Evolutionary conservation across 176 grass and related monocot species (phyloP).

Genomic region (Rhynchospora pubera): DNA sequence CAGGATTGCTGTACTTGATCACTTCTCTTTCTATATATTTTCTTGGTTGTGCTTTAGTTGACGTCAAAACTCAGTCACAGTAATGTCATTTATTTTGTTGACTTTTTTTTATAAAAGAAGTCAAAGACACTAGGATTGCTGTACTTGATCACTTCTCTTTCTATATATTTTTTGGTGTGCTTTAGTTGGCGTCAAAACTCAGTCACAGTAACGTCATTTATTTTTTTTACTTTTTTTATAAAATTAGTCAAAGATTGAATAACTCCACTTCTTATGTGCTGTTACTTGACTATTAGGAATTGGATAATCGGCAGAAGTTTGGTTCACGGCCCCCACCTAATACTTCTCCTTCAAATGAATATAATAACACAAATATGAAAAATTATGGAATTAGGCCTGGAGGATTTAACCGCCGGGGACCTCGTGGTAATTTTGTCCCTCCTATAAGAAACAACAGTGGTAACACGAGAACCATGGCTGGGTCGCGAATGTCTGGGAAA

Average conservation of each 20-base stretch:
- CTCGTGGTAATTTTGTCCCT: conserved; percentile 86
- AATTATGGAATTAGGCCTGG: conserved; percentile 66
- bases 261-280: conserved; percentile 1
- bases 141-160: not conserved
- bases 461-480: conserved; percentile 34
- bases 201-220: not conserved
- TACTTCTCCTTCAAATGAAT: conserved; percentile 52
- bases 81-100: no score
- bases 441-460: conserved; percentile 82
- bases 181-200: not conserved
- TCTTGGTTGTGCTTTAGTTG: no score
- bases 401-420: conserved; percentile 62
- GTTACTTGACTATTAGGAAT: conserved; percentile 36
- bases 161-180: not conserved
- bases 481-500: conserved; percentile 57
- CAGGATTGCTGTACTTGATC: no score
- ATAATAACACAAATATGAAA: conserved; percentile 43
- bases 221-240: not conserved
- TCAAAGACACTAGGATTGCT: not conserved
- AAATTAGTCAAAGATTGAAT: not conserved
- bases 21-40: no score
- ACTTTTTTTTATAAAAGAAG: no score
- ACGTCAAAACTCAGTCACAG: no score
- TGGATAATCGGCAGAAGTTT: conserved; percentile 52
- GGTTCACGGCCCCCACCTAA: conserved; percentile 37